phyloP scores from a whole-genome alignment of 1,139 yeast genomes.

The Geotrichum siamense region DNA sequence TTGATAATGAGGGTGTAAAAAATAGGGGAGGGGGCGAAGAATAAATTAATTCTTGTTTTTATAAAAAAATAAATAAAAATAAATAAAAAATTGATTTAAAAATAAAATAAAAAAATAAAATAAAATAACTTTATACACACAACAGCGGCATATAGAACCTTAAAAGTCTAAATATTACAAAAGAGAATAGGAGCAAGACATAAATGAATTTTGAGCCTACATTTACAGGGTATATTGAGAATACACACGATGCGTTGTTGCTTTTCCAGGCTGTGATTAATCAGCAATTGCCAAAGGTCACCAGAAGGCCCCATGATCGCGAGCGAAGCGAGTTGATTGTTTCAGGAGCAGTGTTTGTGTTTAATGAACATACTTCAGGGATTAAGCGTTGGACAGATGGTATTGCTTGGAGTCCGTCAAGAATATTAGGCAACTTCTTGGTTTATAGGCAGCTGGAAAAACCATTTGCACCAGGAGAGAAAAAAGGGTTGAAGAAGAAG shows the following conservation, averaged over 20 bases:
- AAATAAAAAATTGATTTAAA: too few relatives aligned
- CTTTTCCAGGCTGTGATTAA: conserved; percentile 72
- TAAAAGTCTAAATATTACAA: too few relatives aligned
- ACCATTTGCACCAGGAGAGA: conserved; percentile 32
- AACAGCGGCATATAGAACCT: too few relatives aligned
- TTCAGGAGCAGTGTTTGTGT: conserved; percentile 78
- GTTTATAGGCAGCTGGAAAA: conserved; percentile 74
- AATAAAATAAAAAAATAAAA: too few relatives aligned
- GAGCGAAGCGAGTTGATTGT: conserved; percentile 60
- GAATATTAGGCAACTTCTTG: conserved; percentile 75
- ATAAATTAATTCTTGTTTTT: too few relatives aligned
- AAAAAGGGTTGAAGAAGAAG: conserved; percentile 18
- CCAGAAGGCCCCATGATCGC: conserved; percentile 74
- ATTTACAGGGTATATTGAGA: conserved; percentile 68
- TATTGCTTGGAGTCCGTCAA: conserved; percentile 82
- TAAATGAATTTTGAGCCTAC: conserved; percentile 45
- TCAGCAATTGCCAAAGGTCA: conserved; percentile 53
- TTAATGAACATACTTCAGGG: conserved; percentile 73
- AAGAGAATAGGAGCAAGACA: too few relatives aligned
- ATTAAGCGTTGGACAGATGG: conserved; percentile 96
- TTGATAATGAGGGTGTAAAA: too few relatives aligned
- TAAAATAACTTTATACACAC: not conserved
- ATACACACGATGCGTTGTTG: conserved; percentile 74
- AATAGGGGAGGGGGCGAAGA: too few relatives aligned
- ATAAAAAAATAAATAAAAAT: too few relatives aligned